Base-by-base conservation (phyloP, 768 basidiomycete genomes). In the Dacryopinax spathularia region DNA sequence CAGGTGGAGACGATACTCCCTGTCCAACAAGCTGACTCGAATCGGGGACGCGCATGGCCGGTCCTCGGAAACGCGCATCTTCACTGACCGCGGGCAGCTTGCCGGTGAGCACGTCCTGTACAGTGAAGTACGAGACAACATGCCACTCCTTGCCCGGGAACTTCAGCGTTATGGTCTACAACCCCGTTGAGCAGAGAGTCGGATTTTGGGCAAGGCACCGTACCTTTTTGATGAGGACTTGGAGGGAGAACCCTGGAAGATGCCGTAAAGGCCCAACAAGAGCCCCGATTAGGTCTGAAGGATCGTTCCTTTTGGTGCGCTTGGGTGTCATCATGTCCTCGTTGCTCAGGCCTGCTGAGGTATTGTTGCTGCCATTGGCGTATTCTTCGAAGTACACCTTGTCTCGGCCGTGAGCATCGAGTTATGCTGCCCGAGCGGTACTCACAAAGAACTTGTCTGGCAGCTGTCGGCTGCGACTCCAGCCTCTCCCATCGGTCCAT, bases 381-480 rank as follows among this genome's bases (percentile, higher is more conserved):
- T 56, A 56, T 29, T 56, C 48, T 56, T 56, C 48, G 48, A 56
- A 56, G 25, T 56, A 56, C 25, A 56, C 48, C 48, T 56, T 25
- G 25, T 13, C n/a, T n/a, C n/a, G n/a, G n/a, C n/a, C n/a, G n/a
- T 15, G 25, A 29, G 48, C 18, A 22, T 56, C 29, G n/a, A 6
- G 22, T 56, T 6, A 6, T 10, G 31, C 25, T 3, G 7, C 15
- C 9, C 25, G 18, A 56, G 9, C 10, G 36, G n/a, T 7, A 56
- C 48, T 56, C 18, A 56, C 48, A 18, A 56, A 56, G 48, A 56
- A 56, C 20, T 56, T 56, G 29, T 56, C 48, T 2, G 48, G 48
- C 22, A 56, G 48, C 48, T 56, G 48, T 6, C 48, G 48, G 48
- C 48, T 56, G 15, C 48, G 48, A 56, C 48, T 56, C 48, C 48